Conservation (phyloP, 139 green algal species). For the Micromonas commoda region DNA sequence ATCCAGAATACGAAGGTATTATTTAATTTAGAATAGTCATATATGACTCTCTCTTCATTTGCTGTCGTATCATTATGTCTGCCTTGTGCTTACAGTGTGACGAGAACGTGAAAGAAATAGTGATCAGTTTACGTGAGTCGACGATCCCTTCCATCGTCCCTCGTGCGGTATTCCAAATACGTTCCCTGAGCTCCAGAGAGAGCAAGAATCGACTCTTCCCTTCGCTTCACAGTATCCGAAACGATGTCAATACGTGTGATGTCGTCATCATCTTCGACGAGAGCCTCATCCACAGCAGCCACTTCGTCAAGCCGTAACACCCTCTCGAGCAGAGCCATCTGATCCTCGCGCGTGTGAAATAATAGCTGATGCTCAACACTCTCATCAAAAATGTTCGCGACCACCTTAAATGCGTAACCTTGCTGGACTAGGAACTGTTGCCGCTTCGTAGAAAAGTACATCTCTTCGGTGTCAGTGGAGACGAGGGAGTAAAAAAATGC, state of each 20-base stretch:
- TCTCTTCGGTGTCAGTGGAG: conserved; percentile 88
- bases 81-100: too few relatives aligned
- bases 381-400: conserved; percentile 24
- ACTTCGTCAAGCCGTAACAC: conserved; percentile 62
- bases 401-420: conserved; percentile 95
- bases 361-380: conserved; percentile 36
- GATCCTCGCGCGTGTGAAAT: conserved; percentile 47
- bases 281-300: conserved; percentile 57
- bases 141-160: too few relatives aligned
- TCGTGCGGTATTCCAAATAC: conserved; percentile 35
- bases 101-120: too few relatives aligned
- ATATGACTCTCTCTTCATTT: too few relatives aligned
- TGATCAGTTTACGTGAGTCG: too few relatives aligned
- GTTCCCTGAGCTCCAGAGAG: conserved; percentile 68
- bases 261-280: conserved; percentile 47
- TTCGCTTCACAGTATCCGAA: conserved; percentile 39
- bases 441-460: conserved; percentile 94
- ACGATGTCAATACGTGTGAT: conserved; percentile 26
- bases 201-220: conserved; percentile 53
- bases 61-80: too few relatives aligned
- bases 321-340: conserved; percentile 67
- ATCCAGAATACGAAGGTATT: too few relatives aligned
- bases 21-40: too few relatives aligned
- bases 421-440: conserved; percentile 99
- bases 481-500: conserved; percentile 99